These are phyloP conservation scores for Epichloe gansuensis DNA, from an alignment of 2,329 filamentous ascomycete species.

Conservation along the genomic window DNA sequence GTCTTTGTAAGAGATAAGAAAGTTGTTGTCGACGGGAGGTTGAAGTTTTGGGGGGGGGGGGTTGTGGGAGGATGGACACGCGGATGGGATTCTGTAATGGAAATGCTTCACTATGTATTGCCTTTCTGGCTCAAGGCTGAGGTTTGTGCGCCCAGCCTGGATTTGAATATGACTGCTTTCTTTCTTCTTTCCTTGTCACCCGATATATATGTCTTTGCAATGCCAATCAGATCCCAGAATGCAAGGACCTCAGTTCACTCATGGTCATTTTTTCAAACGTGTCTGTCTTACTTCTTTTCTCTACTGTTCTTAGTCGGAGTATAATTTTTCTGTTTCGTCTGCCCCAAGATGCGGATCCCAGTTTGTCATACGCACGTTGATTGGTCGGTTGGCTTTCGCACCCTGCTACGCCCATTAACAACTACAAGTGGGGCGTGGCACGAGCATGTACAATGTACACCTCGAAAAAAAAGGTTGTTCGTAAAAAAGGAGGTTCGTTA, in stretches of 20 bases:
- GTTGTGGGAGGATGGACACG: not conserved
- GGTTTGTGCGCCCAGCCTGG: too few species aligned
- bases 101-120: too few species aligned
- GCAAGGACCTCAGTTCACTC: too few species aligned
- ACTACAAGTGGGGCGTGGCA: not conserved
- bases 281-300: too few species aligned
- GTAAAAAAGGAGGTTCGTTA: not conserved
- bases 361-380: not conserved
- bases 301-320: too few species aligned
- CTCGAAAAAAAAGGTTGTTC: not conserved
- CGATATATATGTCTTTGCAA: too few species aligned
- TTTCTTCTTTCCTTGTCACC: too few species aligned
- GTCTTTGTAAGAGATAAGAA: conserved; percentile 4
- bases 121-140: too few species aligned
- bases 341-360: not conserved
- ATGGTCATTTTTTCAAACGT: too few species aligned
- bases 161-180: too few species aligned
- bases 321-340: too few species aligned
- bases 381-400: not conserved
- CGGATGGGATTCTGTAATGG: not conserved
- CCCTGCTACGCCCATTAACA: not conserved
- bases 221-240: too few species aligned
- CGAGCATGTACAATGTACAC: not conserved
- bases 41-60: not conserved
- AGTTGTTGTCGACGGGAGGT: not conserved